These are phyloP conservation scores for Dactylellina drechsleri DNA, from an alignment of 2,329 filamentous ascomycete genomes.

Conservation along the genomic window DNA sequence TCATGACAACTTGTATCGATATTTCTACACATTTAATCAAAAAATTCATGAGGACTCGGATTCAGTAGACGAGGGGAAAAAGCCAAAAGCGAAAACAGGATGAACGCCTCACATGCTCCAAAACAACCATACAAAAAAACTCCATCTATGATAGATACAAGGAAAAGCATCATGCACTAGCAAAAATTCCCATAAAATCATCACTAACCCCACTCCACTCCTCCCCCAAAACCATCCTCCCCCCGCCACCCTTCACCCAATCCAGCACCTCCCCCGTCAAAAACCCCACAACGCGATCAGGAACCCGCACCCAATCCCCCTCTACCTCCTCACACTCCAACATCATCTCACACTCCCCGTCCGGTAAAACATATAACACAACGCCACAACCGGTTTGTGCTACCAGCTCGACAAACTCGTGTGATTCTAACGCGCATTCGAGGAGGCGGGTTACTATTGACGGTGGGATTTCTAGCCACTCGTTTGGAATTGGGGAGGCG, in stretches of 20 bases:
- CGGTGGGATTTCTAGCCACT: constrained; percentile 9
- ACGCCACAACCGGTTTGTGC: background rate
- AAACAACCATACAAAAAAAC: too few species aligned
- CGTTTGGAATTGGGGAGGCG: background rate
- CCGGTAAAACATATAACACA: constrained; percentile 16
- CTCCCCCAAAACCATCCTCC: background rate
- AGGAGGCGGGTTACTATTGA: constrained; percentile 22
- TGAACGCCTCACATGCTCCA: background rate
- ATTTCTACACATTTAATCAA: background rate
- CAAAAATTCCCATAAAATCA: constrained; percentile 3
- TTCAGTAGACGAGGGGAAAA: background rate
- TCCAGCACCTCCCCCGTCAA: constrained; percentile 24
- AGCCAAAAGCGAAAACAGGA: too few species aligned
- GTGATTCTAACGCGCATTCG: constrained; percentile 22
- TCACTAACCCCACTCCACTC: constrained; percentile 9
- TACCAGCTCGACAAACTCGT: constrained; percentile 12
- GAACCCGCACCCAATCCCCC: constrained; percentile 24
- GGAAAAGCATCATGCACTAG: background rate
- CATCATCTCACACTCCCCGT: constrained; percentile 25
- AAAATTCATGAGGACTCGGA: background rate
- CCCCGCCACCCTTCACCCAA: constrained; percentile 3
- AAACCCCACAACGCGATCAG: constrained; percentile 20
- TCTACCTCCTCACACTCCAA: constrained; percentile 2
- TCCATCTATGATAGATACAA: too few species aligned
- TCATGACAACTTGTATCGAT: too few species aligned